Evolutionary conservation across 2,329 filamentous ascomycete genomes (phyloP), one percentile per base, ranked within the genome.

Genomic region (Xylariales sp.): DNA sequence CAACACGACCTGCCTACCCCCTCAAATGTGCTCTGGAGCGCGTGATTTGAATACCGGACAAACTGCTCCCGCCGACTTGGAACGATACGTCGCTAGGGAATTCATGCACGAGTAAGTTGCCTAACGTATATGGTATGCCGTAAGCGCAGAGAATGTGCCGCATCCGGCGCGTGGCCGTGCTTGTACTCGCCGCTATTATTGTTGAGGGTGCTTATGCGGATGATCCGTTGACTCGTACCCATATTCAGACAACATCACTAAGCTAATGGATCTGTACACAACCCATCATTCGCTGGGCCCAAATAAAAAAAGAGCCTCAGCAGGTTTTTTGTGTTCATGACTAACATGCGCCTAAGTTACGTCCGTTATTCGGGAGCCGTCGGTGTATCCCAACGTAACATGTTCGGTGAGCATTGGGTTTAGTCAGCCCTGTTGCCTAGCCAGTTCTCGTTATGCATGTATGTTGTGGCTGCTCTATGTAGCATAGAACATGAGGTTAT

Each of bases 241-340:
- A 36, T 50, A 57, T 43, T 48, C 36, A 45, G 23, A 43, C 10
- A 43, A 34, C 14, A 30, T 14, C 43, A 23, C 36, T 32, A 12
- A 60, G 77, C 77, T 75, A 46, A 87, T 84, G 72, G 90, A 91
- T 73, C 91, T 89, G 75, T 90, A 90, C 0, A 90, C 83, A 54
- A 90, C 90, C 0, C 88, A 23, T 23, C 88, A 71, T 90, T 89
- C 0, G 90, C 89, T 0, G 91, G 78, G 72, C 90, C 89, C 0
- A 87, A 89, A 75, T 90, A 87, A 2, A 87, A 78, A 0, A 88
- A 88, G n/a, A 0, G 88, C 89, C 8, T 86, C 86, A 73, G 71
- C 89, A 89, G 0, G 87, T 89, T 90, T 88, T 84, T 85, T 0
- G 86, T 89, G 72, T 90, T 90, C 84, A 89, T 87, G 0, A 90